Percentiles rank a stretch among this genome's conserved stretches.
Evolutionary conservation across 768 basidiomycete species (phyloP).

Genomic region (Leccinum subgranulosum): DNA sequence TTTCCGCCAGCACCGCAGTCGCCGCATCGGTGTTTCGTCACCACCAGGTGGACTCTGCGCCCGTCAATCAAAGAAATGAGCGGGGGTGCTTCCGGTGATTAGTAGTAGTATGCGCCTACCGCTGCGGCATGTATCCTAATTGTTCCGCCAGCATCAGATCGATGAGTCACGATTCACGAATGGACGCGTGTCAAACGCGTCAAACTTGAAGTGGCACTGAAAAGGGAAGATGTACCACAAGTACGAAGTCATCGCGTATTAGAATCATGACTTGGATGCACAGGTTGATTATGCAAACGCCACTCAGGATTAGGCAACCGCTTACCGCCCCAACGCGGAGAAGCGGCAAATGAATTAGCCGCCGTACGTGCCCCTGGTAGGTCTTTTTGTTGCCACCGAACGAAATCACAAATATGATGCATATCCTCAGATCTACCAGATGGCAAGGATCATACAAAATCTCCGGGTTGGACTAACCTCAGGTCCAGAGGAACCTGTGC

Average conservation of each 20-base stretch:
- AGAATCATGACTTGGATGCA: neutral
- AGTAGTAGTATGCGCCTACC: neutral
- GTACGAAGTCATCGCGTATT: neutral
- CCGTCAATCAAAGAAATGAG: neutral
- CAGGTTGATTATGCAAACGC: neutral
- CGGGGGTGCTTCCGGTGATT: neutral
- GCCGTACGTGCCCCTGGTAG: neutral
- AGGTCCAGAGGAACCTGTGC: slow-evolving; percentile 33
- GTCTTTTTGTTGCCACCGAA: neutral
- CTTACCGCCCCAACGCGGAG: neutral
- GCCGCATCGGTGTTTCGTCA: neutral
- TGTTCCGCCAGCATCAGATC: neutral
- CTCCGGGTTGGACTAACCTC: slow-evolving; percentile 24
- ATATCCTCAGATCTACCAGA: neutral
- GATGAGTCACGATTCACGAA: neutral
- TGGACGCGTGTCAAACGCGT: neutral
- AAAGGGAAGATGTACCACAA: neutral
- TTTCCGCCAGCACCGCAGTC: neutral
- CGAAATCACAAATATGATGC: neutral
- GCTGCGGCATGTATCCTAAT: neutral
- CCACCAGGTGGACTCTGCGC: neutral
- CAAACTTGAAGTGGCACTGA: neutral
- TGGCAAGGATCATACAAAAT: slow-evolving; percentile 22
- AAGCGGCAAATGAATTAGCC: neutral
- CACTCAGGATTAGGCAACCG: neutral